phyloP scores from a whole-genome alignment of 352 stramenopile species.

The Phytophthora sp. region DNA sequence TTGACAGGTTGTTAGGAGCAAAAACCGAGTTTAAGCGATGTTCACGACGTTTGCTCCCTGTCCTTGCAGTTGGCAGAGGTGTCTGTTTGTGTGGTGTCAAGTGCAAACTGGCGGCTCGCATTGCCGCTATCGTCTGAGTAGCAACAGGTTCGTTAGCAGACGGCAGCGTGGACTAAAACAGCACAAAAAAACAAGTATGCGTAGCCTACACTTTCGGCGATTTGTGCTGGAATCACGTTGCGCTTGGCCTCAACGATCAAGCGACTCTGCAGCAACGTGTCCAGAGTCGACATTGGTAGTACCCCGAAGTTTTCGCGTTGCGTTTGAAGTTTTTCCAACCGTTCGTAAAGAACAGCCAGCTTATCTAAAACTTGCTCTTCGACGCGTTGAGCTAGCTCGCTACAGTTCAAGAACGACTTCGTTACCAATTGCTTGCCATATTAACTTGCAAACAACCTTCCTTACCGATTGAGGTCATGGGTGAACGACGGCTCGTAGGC shows the following conservation, averaged over 20 bases:
- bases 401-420: conserved; percentile 20
- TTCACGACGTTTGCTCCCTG: conserved; percentile 4
- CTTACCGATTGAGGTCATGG: conserved; percentile 55
- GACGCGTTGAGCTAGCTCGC: conserved; percentile 51
- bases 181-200: background rate
- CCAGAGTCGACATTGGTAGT: conserved; percentile 44
- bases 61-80: background rate
- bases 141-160: background rate
- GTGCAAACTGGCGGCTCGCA: conserved; percentile 44
- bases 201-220: conserved; percentile 49
- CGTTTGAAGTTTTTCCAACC: conserved; percentile 50
- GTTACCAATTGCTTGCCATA: too few species aligned
- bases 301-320: conserved; percentile 54
- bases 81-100: conserved; percentile 3
- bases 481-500: conserved; percentile 53
- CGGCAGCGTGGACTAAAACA: background rate
- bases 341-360: conserved; percentile 44
- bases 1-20: background rate
- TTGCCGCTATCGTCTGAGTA: conserved; percentile 53
- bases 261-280: conserved; percentile 58
- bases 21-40: conserved; percentile 18
- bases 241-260: conserved; percentile 74
- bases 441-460: background rate
- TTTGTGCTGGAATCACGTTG: conserved; percentile 47
- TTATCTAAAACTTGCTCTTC: conserved; percentile 49